Evolutionary conservation across 495 filamentous ascomycete species (phyloP).

Genomic region (Hypoxylon cercidicola): DNA sequence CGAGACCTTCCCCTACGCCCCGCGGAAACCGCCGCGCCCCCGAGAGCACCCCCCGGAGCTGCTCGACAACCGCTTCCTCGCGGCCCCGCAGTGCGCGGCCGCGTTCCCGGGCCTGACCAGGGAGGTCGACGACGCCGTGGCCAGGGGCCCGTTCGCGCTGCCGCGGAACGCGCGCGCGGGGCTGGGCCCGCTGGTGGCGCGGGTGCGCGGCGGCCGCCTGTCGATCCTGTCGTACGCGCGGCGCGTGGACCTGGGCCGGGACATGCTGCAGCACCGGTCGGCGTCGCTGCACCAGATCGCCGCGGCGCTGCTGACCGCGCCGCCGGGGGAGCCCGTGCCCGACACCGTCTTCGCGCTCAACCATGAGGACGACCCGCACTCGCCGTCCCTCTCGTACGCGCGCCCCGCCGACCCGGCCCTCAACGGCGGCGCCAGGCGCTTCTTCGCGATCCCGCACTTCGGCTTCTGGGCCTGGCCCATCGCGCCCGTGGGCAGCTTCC

Average conservation of each 20-base stretch:
- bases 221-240: conserved; percentile 57
- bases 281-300: conserved; percentile 53
- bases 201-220: conserved; percentile 58
- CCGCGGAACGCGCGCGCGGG: conserved; percentile 48
- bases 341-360: conserved; percentile 67
- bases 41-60: no score
- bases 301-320: conserved; percentile 58
- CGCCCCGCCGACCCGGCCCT: conserved; percentile 56
- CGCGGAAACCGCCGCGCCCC: not conserved
- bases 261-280: conserved; percentile 53
- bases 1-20: conserved; percentile 26
- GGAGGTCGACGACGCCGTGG: conserved; percentile 57
- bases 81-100: conserved; percentile 51
- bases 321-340: conserved; percentile 56
- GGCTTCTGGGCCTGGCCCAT: conserved; percentile 80
- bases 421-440: conserved; percentile 50
- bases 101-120: conserved; percentile 58
- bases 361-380: conserved; percentile 47
- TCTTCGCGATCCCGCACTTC: conserved; percentile 84
- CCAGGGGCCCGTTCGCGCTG: conserved; percentile 57
- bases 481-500: conserved; percentile 67
- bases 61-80: conserved; percentile 54
- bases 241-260: conserved; percentile 47
- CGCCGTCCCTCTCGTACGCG: conserved; percentile 46
- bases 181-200: conserved; percentile 52